Evolutionary conservation across 192 early-diverging fungal species (phyloP).

Genomic region (Kickxella alabastrina): DNA sequence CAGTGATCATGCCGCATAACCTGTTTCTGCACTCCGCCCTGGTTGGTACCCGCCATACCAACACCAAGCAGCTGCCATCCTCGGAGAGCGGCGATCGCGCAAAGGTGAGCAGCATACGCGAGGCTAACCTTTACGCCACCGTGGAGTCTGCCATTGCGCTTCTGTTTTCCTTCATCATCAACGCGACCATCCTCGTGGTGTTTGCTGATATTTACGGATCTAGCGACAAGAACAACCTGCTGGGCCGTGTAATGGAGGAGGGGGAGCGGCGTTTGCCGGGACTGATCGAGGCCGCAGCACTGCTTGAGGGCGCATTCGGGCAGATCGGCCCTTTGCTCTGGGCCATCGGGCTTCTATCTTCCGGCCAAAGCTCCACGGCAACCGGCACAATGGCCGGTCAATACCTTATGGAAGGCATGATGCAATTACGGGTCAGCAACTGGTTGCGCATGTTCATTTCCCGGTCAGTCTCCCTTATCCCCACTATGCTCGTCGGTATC

Average conservation of each 20-base stretch:
- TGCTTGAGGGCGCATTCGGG: constrained; percentile 60
- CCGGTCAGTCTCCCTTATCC: constrained; percentile 60
- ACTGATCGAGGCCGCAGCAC: constrained; percentile 59
- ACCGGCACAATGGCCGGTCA: constrained; percentile 91
- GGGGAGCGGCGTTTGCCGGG: constrained; percentile 52
- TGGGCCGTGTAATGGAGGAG: neutral
- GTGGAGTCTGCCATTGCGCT: constrained; percentile 62
- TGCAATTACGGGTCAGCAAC: constrained; percentile 55
- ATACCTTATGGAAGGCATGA: constrained; percentile 84
- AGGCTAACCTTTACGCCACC: constrained; percentile 67
- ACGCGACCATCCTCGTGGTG: constrained; percentile 64
- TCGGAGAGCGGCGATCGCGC: constrained; percentile 33
- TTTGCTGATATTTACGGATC: constrained; percentile 54
- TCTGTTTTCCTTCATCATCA: constrained; percentile 63
- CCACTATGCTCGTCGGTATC: constrained; percentile 61
- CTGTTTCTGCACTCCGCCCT: constrained; percentile 82
- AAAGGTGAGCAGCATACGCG: constrained; percentile 55
- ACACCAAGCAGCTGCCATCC: no score
- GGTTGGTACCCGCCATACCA: constrained; percentile 58
- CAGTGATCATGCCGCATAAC: constrained; percentile 87
- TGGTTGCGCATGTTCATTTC: constrained; percentile 63
- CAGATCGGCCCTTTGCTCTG: constrained; percentile 62
- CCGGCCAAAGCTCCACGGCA: constrained; percentile 82
- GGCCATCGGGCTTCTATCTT: constrained; percentile 74
- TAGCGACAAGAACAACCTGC: neutral